Evolutionary conservation across 306 rosid genomes (phyloP), one percentile per base, ranked within the genome.

Genomic region (Geum urbanum): DNA sequence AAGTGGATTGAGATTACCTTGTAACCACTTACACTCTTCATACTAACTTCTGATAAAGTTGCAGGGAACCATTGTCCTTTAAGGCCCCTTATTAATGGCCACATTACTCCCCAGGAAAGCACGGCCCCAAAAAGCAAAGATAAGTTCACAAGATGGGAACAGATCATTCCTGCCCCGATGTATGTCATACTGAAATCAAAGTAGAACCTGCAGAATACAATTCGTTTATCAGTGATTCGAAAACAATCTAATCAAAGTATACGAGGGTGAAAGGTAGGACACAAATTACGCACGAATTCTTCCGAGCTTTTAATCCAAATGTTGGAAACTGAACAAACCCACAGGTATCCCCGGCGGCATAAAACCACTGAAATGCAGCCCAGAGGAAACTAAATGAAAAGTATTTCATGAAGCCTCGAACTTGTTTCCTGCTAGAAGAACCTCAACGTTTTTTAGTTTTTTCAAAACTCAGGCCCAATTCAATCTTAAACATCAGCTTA

Each of bases 121-220:
- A 91, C 82, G 32, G 97, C 97, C 44, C 99, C 99, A 24, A 95
- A 80, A 79, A 91, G 96, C 85, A 95, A 72, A 0, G 99, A 91
- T 64, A 95, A 79, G 81, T 95, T 95, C 62, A 95, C 99, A 18
- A 95, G 88, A 79, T 91, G 96, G 55, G 99, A 87, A 68, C 99
- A 95, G 47, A 95, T 95, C 99, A 95, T 95, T 76, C 99, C 99
- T 5, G 99, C 99, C 81, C 99, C 99, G 9, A 95, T 87, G 37
- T 95, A 95, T 13, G 99, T 95, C 95, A 89, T 82, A 68, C 99
- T 95, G 81, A 87, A 95, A 77, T 95, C 99, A 37, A 91, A 95
- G 90, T 89, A 95, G 71, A 95, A 95, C 76, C 99, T 95, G 96
- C 88, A 69, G 62, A 75, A 74, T 73, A 66, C 72, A 56, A 73